Conservation (phyloP, 2,329 filamentous ascomycete genomes). For the Neurospora crassa region DNA sequence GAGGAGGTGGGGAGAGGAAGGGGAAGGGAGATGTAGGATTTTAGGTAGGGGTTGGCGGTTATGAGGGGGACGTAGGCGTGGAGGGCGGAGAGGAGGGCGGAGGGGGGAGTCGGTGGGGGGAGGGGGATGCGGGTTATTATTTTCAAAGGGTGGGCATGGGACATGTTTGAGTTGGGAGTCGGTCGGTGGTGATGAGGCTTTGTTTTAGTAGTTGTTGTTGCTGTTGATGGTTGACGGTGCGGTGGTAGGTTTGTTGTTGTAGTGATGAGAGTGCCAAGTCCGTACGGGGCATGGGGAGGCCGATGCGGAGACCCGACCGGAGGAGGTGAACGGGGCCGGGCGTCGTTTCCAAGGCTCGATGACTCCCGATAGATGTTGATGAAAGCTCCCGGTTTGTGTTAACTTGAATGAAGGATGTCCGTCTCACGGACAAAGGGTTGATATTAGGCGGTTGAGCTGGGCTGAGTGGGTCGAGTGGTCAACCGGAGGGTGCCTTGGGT, state of each 20-base stretch:
- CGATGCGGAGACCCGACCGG: not conserved
- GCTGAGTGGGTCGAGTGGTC: not conserved
- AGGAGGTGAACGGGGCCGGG: not conserved
- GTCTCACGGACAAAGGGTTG: not conserved
- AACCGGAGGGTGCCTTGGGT: not conserved
- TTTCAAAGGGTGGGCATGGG: constrained; percentile 19
- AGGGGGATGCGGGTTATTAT: constrained; percentile 32
- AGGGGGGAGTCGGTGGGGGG: constrained; percentile 28
- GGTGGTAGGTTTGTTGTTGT: not conserved
- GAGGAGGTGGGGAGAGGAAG: constrained; percentile 25
- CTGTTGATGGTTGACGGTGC: not conserved
- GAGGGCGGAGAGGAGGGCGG: constrained; percentile 28
- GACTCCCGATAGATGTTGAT: not conserved
- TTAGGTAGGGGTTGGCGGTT: constrained; percentile 28
- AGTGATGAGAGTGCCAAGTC: not conserved
- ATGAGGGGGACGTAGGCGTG: constrained; percentile 33
- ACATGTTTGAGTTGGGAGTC: constrained; percentile 18
- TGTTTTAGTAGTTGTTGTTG: not conserved
- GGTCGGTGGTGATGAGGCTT: not conserved
- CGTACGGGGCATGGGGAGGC: not conserved
- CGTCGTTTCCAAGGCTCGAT: not conserved
- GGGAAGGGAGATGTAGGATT: constrained; percentile 27
- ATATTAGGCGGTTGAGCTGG: not conserved
- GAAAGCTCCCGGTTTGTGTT: not conserved
- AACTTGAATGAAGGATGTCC: not conserved